Base-by-base conservation (phyloP, 2,329 filamentous ascomycete genomes). In the Aspergillus fijiensis region DNA sequence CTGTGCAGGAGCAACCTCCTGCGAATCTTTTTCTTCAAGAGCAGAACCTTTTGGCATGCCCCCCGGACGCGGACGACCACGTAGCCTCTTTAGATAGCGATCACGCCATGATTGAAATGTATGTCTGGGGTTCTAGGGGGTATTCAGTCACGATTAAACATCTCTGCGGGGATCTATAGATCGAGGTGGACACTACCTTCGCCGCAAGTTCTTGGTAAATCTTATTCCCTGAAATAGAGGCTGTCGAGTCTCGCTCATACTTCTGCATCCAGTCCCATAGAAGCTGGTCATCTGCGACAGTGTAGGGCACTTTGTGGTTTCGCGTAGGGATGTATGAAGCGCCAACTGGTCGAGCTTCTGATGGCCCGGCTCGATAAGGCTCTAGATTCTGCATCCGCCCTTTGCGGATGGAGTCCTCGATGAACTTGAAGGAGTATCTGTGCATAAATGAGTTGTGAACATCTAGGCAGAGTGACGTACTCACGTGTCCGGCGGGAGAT, bases 401-500 rank as follows among this genome's bases (percentile, higher is more conserved):
- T 14, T 80, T 73, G 19, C 74, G 70, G 55, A 88, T 73, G 0
- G 84, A 87, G 45, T 76, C 69, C 48, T 86, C 82, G 51, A 89
- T 79, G 69, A 82, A 88, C 59, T 75, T 79, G 68, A 84, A 89
- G 1, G 84, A 87, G 63, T 84, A 79, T 4, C 80, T 81, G 49
- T 68, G 64, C 33, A 45, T 51, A 52, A 51, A 14, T 55, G 21
- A 49, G 29, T 35, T 53, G 29, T 52, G 10, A 58, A 47, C 14
- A 48, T 51, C 49, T 14, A 19, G 7, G 14, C 12, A 47, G n/a
- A 31, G 21, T 25, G 50, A 51, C 39, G 42, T 55, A 69, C 77
- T 52, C 74, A 81, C 74, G 81, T 81, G 49, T 82, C 81, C 1
- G 79, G 70, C 14, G 82, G 81, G 31, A 77, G 74, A 62, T 83